Percentiles rank a stretch among this genome's conserved stretches.
phyloP scores from a whole-genome alignment of 306 rosid genomes.

The Benincasa hispida region DNA sequence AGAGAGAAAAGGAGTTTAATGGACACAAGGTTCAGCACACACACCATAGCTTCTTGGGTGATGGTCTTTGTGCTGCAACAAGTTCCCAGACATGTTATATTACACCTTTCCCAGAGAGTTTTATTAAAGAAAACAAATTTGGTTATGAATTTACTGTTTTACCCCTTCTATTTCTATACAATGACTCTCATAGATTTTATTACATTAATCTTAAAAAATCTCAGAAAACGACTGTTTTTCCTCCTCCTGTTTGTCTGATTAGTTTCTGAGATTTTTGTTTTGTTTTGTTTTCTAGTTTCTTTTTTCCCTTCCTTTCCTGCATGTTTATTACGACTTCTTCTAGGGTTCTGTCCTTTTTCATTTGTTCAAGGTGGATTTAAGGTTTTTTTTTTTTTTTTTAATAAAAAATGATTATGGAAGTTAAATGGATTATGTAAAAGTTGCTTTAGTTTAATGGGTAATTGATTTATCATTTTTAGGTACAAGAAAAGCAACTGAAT shows the following conservation, averaged over 20 bases:
- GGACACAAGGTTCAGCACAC: neutral
- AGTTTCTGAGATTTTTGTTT: neutral
- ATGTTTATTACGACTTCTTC: neutral
- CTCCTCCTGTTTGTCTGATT: neutral
- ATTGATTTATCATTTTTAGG: neutral
- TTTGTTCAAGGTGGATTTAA: slow-evolving; percentile 1
- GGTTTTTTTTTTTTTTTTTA: neutral
- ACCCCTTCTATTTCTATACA: neutral
- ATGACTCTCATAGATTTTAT: neutral
- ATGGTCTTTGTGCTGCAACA: slow-evolving; percentile 1
- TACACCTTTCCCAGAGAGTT: neutral
- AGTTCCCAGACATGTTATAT: slow-evolving; percentile 6
- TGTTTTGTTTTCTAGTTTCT: neutral
- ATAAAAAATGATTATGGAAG: neutral
- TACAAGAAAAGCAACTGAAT: neutral
- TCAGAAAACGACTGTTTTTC: neutral
- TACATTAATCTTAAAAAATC: neutral
- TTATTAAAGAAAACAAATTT: no score
- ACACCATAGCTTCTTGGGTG: slow-evolving; percentile 6
- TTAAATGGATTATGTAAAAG: neutral
- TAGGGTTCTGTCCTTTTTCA: neutral
- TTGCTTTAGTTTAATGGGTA: no score
- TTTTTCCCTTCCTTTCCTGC: no score
- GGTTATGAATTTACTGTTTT: neutral
- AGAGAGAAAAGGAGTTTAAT: neutral